Base-by-base conservation (phyloP, 352 stramenopile genomes). In the Globisporangium perplexum region DNA sequence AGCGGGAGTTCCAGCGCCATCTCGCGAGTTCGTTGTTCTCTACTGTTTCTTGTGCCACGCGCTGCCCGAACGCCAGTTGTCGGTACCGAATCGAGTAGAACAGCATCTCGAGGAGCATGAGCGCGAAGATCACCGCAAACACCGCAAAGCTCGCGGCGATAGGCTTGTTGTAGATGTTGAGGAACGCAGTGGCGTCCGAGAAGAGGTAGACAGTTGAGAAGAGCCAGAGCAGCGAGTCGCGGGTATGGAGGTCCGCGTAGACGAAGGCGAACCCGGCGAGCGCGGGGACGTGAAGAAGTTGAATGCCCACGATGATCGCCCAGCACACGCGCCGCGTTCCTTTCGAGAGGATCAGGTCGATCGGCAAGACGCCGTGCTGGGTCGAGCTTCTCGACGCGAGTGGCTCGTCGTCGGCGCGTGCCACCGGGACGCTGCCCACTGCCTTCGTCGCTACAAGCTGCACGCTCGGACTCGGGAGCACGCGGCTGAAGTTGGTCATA, bases 131-230 rank as follows among this genome's bases (percentile, higher is more conserved):
- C 2, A 33, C 24, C 17, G 50, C 41, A 10, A 56, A 56, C 39
- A 56, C 10, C 28, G 41, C 50, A 17, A 43, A 56, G 20, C 39
- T 56, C n/a, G 6, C 20, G 5, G 39, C n/a, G 39, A 56, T 43
- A 2, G 20, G 7, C 26, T 15, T n/a, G 41, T 43, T 43, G 39
- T 31, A 56, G 2, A 4, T 6, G 4, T 47, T 6, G 23, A 56
- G 30, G n/a, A 56, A 56, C 17, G 24, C 30, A 2, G 44, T 56
- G 6, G 39, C 28, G 28, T 41, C 22, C 10, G 50, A 56, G 39
- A 56, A 56, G 26, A 56, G 31, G 28, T 56, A 56, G 39, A 50
- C 41, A 0, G 38, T 56, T 2, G 39, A 49, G 50, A 56, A 56
- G 28, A 56, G 39, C 39, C 50, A 56, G 6, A 56, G 30, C 3